Evolutionary conservation across 805 yeast genomes (phyloP).

Genomic region (Jamesozyma spencerorum): DNA sequence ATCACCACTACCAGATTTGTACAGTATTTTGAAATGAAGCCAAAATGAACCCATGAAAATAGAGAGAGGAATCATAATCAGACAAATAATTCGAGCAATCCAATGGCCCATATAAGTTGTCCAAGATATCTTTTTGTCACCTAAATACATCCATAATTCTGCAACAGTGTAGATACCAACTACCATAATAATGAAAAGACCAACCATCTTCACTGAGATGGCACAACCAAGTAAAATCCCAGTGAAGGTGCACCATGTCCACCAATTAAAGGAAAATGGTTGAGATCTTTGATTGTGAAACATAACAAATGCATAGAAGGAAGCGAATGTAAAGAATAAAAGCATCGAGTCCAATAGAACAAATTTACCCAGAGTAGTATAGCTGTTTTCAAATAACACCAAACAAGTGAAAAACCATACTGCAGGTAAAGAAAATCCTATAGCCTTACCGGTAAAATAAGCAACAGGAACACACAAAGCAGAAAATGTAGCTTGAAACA

Average conservation of each 20-base stretch:
- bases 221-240: constrained; percentile 86
- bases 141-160: constrained; percentile 79
- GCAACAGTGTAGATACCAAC: constrained; percentile 85
- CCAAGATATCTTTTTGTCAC: constrained; percentile 50
- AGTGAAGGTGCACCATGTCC: constrained; percentile 81
- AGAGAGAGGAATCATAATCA: constrained; percentile 52
- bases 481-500: constrained; percentile 62
- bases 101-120: constrained; percentile 49
- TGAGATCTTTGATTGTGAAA: constrained; percentile 39
- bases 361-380: constrained; percentile 62
- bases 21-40: constrained; percentile 63
- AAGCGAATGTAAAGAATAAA: constrained; percentile 63
- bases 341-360: constrained; percentile 71
- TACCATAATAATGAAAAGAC: constrained; percentile 76
- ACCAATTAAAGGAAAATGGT: constrained; percentile 75
- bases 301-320: constrained; percentile 51
- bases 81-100: constrained; percentile 53
- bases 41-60: constrained; percentile 63
- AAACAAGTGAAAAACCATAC: constrained; percentile 52
- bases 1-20: constrained; percentile 74
- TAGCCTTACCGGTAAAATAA: constrained; percentile 55
- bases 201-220: constrained; percentile 94
- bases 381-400: constrained; percentile 61
- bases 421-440: constrained; percentile 43
- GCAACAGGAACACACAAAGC: constrained; percentile 62